These are phyloP conservation scores for Graphium sp. DNA, from an alignment of 2,329 filamentous ascomycete genomes.

Conservation along the genomic window DNA sequence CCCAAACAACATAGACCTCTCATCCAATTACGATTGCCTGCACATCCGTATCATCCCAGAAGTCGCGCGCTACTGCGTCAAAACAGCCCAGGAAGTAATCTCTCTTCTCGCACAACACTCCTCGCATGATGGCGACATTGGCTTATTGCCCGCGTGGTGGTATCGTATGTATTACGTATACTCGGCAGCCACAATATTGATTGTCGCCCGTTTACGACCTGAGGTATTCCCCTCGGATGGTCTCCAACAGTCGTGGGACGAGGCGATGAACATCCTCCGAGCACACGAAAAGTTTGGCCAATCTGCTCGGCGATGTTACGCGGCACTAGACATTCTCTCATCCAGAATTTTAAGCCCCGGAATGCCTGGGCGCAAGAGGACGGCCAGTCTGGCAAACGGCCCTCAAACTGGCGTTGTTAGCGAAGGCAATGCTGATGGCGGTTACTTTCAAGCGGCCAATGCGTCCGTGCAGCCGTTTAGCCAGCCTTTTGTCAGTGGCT, in stretches of 20 bases:
- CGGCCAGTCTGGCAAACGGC: too few species aligned
- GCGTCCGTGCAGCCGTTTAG: background rate
- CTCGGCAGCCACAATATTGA: constrained; percentile 16
- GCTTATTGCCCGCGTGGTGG: constrained; percentile 20
- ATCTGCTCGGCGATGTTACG: constrained; percentile 14
- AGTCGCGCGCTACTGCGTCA: constrained; percentile 16
- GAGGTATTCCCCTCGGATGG: constrained; percentile 12
- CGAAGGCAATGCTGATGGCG: background rate
- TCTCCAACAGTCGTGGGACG: constrained; percentile 13
- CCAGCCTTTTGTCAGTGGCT: background rate
- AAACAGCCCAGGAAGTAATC: constrained; percentile 15
- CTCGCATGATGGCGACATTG: constrained; percentile 13
- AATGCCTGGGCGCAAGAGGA: too few species aligned
- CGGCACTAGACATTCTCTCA: constrained; percentile 16
- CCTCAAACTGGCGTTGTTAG: background rate
- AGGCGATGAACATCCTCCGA: constrained; percentile 15
- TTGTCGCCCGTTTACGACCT: constrained; percentile 16
- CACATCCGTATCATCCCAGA: constrained; percentile 14
- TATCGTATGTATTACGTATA: constrained; percentile 20
- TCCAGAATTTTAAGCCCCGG: constrained; percentile 16
- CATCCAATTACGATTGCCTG: constrained; percentile 8
- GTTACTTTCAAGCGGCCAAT: background rate
- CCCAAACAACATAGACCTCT: constrained; percentile 3
- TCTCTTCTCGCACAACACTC: constrained; percentile 13
- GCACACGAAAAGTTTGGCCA: constrained; percentile 16